Evolutionary conservation across 2,329 filamentous ascomycete species (phyloP).

Genomic region (Sclerotinia nivalis): DNA sequence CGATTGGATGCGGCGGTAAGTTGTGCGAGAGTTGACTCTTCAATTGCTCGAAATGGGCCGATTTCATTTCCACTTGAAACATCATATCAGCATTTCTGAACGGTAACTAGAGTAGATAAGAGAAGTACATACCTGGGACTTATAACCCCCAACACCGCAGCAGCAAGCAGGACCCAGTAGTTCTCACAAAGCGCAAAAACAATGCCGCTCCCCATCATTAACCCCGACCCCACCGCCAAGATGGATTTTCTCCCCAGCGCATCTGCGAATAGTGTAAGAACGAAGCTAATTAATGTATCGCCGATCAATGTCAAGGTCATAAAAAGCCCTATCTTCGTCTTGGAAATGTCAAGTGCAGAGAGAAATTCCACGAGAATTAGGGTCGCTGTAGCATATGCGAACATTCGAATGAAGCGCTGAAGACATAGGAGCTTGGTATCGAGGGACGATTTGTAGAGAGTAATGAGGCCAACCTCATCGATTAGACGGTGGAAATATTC

Average conservation of each 20-base stretch:
- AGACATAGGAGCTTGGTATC: slow-evolving; percentile 60
- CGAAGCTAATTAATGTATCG: slow-evolving; percentile 59
- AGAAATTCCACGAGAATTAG: slow-evolving; percentile 60
- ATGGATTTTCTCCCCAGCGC: slow-evolving; percentile 54
- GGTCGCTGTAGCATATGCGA: slow-evolving; percentile 61
- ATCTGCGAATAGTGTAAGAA: slow-evolving; percentile 61
- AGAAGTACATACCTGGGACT: slow-evolving; percentile 50
- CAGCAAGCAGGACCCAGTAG: slow-evolving; percentile 59
- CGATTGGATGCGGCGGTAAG: slow-evolving; percentile 50
- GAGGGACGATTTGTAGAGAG: slow-evolving; percentile 45
- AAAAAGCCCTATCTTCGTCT: slow-evolving; percentile 59
- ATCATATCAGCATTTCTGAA: slow-evolving; percentile 22
- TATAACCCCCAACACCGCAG: slow-evolving; percentile 62
- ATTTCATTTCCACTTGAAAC: slow-evolving; percentile 60
- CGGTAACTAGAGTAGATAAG: neutral
- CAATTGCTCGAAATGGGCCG: slow-evolving; percentile 62
- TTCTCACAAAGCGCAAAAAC: slow-evolving; percentile 54
- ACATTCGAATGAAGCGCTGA: slow-evolving; percentile 61
- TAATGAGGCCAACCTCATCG: slow-evolving; percentile 49
- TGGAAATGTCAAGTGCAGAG: slow-evolving; percentile 50
- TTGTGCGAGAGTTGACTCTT: slow-evolving; percentile 61
- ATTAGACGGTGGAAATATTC: slow-evolving; percentile 29
- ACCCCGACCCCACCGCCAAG: slow-evolving; percentile 53
- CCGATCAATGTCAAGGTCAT: slow-evolving; percentile 65
- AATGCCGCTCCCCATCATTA: slow-evolving; percentile 58